Base-by-base conservation (phyloP, 1,284 basidiomycete genomes). In the Stereum hirsutum region DNA sequence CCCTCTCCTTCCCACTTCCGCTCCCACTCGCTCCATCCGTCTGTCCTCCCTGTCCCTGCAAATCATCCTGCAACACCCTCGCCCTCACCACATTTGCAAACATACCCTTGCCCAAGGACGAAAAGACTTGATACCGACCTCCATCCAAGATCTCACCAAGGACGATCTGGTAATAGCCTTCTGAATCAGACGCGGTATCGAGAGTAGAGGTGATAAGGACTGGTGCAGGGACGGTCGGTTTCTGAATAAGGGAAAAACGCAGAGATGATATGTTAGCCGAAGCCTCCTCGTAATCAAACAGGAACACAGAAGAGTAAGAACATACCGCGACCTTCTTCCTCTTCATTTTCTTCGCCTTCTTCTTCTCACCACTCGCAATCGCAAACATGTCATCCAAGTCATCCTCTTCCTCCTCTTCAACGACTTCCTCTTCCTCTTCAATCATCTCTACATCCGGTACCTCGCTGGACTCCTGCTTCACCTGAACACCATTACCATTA, bases 31-130 rank as follows among this genome's bases (percentile, higher is more conserved):
- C 31, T n/a, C 14, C n/a, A 32, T 32, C 31, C 5, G 5, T 32
- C 19, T 32, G 31, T n/a, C n/a, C n/a, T n/a, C n/a, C n/a, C n/a
- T n/a, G n/a, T n/a, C n/a, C n/a, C n/a, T n/a, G n/a, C 3, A 66
- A 55, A 27, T 89, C 87, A 6, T 75, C 76, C 53, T 85, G 77
- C 25, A 93, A 68, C 19, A 96, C 79, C 38, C 89, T 82, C 6
- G 94, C 94, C 37, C 88, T 78, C 19, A 98, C 93, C 31, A 99
- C 96, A 39, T 89, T 91, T 33, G 92, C 91, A 63, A 99, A 99
- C 93, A 99, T 99, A 46, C 96, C 96, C 60, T 95, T 94, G 26
- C 96, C 96, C 10, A 99, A 72, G 38, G 81, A 90, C 25, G 91
- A 92, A 52, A 89, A 95, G 10, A 99, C 90, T 58, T 97, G 92